These are phyloP conservation scores for Rhizomucor pusillus DNA, from an alignment of 371 early-diverging fungal genomes.

Conservation along the genomic window DNA sequence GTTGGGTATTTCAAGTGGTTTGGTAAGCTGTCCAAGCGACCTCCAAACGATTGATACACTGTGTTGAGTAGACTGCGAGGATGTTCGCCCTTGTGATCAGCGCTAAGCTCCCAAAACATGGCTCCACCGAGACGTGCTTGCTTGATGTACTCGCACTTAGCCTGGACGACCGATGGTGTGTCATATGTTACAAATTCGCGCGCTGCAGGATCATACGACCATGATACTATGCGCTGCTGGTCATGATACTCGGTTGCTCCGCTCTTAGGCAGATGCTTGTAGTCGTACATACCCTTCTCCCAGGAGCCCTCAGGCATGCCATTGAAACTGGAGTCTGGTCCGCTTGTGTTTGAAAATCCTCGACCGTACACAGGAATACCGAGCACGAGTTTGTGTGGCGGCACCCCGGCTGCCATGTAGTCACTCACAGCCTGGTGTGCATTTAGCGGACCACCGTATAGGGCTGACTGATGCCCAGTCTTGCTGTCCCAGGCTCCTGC, in stretches of 20 bases:
- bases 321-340: slow-evolving; percentile 33
- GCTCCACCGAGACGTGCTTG: slow-evolving; percentile 69
- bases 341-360: slow-evolving; percentile 56
- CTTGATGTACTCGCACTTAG: slow-evolving; percentile 76
- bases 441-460: slow-evolving; percentile 59
- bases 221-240: slow-evolving; percentile 62
- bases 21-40: slow-evolving; percentile 32
- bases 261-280: slow-evolving; percentile 62
- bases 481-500: slow-evolving; percentile 69
- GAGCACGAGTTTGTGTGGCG: slow-evolving; percentile 72
- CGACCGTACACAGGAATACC: slow-evolving; percentile 79
- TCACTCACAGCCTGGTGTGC: slow-evolving; percentile 62
- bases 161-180: slow-evolving; percentile 60
- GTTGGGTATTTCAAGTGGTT: slow-evolving; percentile 50
- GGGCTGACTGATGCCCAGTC: slow-evolving; percentile 84
- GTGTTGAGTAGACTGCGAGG: slow-evolving; percentile 42
- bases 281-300: slow-evolving; percentile 85
- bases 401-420: slow-evolving; percentile 68
- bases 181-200: slow-evolving; percentile 84
- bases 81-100: slow-evolving; percentile 51
- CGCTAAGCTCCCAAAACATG: slow-evolving; percentile 84
- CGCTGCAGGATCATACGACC: slow-evolving; percentile 67
- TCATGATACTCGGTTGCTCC: slow-evolving; percentile 72
- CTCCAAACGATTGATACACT: slow-evolving; percentile 34
- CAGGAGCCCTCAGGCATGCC: slow-evolving; percentile 73